Base-by-base conservation (phyloP, 2,329 filamentous ascomycete species). In the Calonectria henricotiae region DNA sequence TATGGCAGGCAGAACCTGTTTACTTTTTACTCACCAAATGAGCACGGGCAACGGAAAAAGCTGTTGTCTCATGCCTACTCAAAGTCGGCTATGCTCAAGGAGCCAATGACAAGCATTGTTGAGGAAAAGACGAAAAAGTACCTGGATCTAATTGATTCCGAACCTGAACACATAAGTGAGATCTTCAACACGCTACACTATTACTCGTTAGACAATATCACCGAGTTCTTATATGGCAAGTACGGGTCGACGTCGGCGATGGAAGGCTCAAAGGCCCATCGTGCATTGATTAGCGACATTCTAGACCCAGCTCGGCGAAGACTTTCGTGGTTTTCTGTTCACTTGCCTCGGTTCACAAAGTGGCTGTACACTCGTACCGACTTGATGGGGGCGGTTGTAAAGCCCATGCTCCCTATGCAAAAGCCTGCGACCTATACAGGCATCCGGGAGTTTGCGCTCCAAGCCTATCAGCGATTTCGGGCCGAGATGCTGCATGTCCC, bases 1-100 rank as follows among this genome's bases (percentile, higher is more conserved):
- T 88, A 88, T 61, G 86, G 86, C 0, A 80, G 81, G 11, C 84
- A 83, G 75, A 88, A 89, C 64, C 73, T 89, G 2, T 89, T 89
- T 74, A 87, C 86, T 0, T 89, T 89, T 69, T 78, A 80, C 7
- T 79, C 81, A 0, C 79, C 80, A 0, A 82, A 81, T 35, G 79
- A 82, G 2, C 87, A 89, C 75, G 82, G 81, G 0, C 82, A 86
- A 1, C 78, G 88, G 20, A 89, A 89, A 79, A 89, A 88, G 72
- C 69, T 88, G 0, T 67, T 89, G 30, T 83, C 85, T 4, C 85
- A 88, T 68, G 84, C 85, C 0, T 90, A 89, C 67, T 85, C 87
- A 1, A 90, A 89, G 67, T 58, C 51, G 2, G 51, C 51, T 15
- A 58, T 58, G 51, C 51, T 58, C 35, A 58, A 58, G 20, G 51